Conservation (phyloP, 352 stramenopile species). For the Pythium rishiriense region DNA sequence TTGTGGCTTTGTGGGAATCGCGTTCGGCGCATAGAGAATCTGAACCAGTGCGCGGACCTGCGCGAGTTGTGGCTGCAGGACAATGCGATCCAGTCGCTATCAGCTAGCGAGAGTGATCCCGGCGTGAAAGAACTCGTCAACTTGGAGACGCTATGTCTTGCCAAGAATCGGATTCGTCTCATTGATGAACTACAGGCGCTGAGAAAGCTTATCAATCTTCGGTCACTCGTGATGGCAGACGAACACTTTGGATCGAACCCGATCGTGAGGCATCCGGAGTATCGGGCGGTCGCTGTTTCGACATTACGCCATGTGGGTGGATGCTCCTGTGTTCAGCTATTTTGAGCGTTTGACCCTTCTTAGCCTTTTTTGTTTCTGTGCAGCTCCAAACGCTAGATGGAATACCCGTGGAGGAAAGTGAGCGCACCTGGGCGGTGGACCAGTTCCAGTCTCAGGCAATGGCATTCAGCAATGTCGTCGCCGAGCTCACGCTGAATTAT, state of each 20-base stretch:
- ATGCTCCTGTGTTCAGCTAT: not conserved
- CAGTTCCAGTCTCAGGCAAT: conserved; percentile 56
- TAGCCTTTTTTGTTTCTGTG: not conserved
- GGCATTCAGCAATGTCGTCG: conserved; percentile 68
- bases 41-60: conserved; percentile 66
- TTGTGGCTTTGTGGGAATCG: conserved; percentile 84
- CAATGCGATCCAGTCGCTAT: conserved; percentile 63
- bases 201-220: conserved; percentile 54
- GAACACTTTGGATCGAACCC: conserved; percentile 86
- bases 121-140: conserved; percentile 61
- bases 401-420: conserved; percentile 31
- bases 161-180: conserved; percentile 72
- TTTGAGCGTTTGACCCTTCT: no score
- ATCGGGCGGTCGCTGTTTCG: conserved; percentile 68
- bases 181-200: conserved; percentile 73
- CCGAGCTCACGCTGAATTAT: conserved; percentile 50
- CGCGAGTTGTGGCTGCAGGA: conserved; percentile 85
- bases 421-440: conserved; percentile 46
- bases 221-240: conserved; percentile 63
- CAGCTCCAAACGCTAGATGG: conserved; percentile 60
- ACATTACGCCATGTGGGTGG: conserved; percentile 57
- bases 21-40: conserved; percentile 57
- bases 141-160: conserved; percentile 67
- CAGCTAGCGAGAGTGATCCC: conserved; percentile 29
- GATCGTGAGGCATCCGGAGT: conserved; percentile 63